A percentile compares a stretch with the other conserved stretches of the same genome.
Evolutionary conservation across 129 eudicot genomes (phyloP).

Genomic region (Helianthus annuus): DNA sequence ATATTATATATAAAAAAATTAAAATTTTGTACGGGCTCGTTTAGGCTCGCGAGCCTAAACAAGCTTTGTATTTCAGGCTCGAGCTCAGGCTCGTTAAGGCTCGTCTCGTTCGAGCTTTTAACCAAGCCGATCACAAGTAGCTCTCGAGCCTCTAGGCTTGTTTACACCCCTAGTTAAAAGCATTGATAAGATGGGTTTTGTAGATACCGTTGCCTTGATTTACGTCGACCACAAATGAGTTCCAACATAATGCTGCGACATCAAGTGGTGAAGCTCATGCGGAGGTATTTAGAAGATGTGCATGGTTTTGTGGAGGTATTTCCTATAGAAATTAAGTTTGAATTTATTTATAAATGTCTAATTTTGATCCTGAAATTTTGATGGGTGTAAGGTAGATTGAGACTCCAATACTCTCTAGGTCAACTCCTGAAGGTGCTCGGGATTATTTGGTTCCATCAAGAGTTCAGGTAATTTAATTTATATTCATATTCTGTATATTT

Average conservation of each 20-base stretch:
- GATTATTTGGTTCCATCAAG: slow-evolving; percentile 99
- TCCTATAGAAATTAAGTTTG: slow-evolving; percentile 16
- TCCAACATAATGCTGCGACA: slow-evolving; percentile 86
- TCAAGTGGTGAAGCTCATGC: slow-evolving; percentile 79
- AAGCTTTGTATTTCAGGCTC: too few relatives aligned
- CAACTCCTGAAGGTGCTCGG: slow-evolving; percentile 99
- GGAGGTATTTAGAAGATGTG: slow-evolving; percentile 87
- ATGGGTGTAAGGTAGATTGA: slow-evolving; percentile 98
- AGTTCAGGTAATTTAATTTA: slow-evolving; percentile 68
- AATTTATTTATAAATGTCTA: slow-evolving; percentile 13
- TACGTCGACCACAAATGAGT: slow-evolving; percentile 79
- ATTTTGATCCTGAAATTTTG: slow-evolving; percentile 60
- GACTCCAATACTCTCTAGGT: slow-evolving; percentile 98
- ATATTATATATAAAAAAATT: too few relatives aligned
- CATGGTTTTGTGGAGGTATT: slow-evolving; percentile 91
- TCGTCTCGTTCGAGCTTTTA: too few relatives aligned
- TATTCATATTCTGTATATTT: too few relatives aligned
- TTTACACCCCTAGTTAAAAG: too few relatives aligned
- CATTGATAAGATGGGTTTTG: slow-evolving; percentile 13
- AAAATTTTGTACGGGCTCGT: too few relatives aligned
- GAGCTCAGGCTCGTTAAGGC: too few relatives aligned
- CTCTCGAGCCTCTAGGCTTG: too few relatives aligned
- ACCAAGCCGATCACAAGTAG: too few relatives aligned
- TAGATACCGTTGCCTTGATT: slow-evolving; percentile 90
- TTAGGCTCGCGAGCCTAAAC: too few relatives aligned